These are phyloP conservation scores for Schoenoplectus triqueter DNA, from an alignment of 202 grass and related monocot species.

Conservation along the genomic window DNA sequence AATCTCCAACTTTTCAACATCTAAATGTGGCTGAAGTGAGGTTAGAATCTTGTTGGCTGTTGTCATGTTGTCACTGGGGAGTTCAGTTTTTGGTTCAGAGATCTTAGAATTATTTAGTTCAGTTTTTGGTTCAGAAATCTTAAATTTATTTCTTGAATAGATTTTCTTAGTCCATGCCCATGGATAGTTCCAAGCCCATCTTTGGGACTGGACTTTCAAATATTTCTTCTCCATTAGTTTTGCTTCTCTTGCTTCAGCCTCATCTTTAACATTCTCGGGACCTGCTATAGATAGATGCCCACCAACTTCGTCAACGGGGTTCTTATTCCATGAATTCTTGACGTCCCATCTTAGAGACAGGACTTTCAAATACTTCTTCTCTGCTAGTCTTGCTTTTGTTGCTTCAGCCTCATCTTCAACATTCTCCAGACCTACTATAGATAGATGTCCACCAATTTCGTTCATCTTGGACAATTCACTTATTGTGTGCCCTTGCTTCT, in stretches of 20 bases:
- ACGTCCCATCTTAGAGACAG: constrained; percentile 41
- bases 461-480: constrained; percentile 28
- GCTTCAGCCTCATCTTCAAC: constrained; percentile 38
- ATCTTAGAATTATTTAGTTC: too few relatives aligned
- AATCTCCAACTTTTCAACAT: constrained; percentile 44
- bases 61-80: too few relatives aligned
- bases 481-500: too few relatives aligned
- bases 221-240: constrained; percentile 2
- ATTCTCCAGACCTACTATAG: constrained; percentile 45
- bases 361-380: constrained; percentile 45
- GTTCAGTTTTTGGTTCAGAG: too few relatives aligned
- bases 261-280: constrained; percentile 42
- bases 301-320: constrained; percentile 29
- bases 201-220: constrained; percentile 14
- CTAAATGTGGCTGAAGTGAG: constrained; percentile 41
- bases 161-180: too few relatives aligned
- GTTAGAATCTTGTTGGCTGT: constrained; percentile 20
- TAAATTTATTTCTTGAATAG: too few relatives aligned
- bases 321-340: too few relatives aligned
- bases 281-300: constrained; percentile 44
- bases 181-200: too few relatives aligned
- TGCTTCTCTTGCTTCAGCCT: constrained; percentile 32
- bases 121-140: too few relatives aligned
- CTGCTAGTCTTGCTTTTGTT: constrained; percentile 5
- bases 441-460: constrained; percentile 39